Conservation (phyloP, 2,329 filamentous ascomycete genomes). For the Fusarium nisikadoi region DNA sequence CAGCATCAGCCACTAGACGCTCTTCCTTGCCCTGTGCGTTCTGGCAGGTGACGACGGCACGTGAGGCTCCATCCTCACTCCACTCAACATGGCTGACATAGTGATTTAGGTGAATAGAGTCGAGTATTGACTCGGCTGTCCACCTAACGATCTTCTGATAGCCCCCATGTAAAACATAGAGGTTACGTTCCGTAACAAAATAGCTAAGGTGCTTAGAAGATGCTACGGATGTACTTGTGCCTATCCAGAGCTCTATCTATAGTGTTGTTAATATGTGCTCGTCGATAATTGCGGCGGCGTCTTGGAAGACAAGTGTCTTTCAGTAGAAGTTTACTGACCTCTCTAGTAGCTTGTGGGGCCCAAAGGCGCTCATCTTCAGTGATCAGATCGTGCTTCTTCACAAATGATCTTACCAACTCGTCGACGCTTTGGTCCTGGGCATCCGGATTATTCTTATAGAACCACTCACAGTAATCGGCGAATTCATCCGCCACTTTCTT, state of each 20-base stretch:
- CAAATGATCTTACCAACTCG: not conserved
- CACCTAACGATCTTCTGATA: not conserved
- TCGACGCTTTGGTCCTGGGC: not conserved
- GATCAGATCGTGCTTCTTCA: not conserved
- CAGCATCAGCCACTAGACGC: not conserved
- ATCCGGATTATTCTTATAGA: not conserved
- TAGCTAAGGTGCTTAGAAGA: not conserved
- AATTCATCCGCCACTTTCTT: not conserved
- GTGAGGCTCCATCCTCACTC: not conserved
- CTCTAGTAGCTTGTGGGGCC: not conserved
- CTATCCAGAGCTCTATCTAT: not conserved
- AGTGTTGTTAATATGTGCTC: not conserved
- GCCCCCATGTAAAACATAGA: not conserved
- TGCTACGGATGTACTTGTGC: not conserved
- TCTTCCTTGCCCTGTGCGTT: not conserved
- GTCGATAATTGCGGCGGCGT: rapidly evolving
- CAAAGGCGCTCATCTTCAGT: not conserved
- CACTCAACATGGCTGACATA: not conserved
- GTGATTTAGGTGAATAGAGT: not conserved
- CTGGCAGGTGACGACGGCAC: not conserved
- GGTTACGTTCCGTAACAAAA: not conserved
- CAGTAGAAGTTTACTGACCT: rapidly evolving
- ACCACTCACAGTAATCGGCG: not conserved
- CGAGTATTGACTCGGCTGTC: not conserved
- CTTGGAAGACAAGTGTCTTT: not conserved